Evolutionary conservation across 164 flowering plant genomes (phyloP).

Genomic region (Annona squamosa): DNA sequence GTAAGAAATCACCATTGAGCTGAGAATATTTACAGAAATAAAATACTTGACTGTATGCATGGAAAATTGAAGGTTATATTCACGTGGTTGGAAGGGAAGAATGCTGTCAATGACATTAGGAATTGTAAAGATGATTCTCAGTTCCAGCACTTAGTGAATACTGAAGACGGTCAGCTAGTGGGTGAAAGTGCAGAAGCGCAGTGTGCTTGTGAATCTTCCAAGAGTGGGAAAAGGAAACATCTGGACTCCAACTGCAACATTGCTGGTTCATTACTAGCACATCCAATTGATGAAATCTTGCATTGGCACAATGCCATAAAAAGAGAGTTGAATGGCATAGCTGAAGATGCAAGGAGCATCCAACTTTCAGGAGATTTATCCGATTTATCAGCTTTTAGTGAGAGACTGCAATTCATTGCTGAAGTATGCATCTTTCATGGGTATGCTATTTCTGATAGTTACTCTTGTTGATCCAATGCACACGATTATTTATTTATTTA

Average conservation of each 20-base stretch:
- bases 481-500: no score
- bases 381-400: slow-evolving; percentile 61
- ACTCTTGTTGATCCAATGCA: no score
- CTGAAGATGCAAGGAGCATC: slow-evolving; percentile 62
- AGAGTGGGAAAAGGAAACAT: slow-evolving; percentile 51
- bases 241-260: slow-evolving; percentile 24
- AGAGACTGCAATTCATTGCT: slow-evolving; percentile 82
- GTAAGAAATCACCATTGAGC: neutral
- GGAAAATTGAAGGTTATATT: slow-evolving; percentile 55
- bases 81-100: slow-evolving; percentile 73
- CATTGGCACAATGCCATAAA: slow-evolving; percentile 86
- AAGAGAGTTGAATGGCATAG: slow-evolving; percentile 67
- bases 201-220: slow-evolving; percentile 40
- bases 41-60: neutral
- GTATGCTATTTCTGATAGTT: slow-evolving; percentile 23
- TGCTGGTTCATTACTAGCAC: slow-evolving; percentile 19
- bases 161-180: slow-evolving; percentile 16
- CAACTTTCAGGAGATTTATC: slow-evolving; percentile 69
- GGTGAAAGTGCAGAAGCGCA: slow-evolving; percentile 20
- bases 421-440: slow-evolving; percentile 96
- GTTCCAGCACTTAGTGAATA: slow-evolving; percentile 18
- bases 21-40: neutral
- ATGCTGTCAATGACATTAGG: slow-evolving; percentile 13
- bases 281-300: slow-evolving; percentile 82
- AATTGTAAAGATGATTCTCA: slow-evolving; percentile 25